Base-by-base conservation (phyloP, 129 eudicot genomes). In the Kitagawia praeruptora region DNA sequence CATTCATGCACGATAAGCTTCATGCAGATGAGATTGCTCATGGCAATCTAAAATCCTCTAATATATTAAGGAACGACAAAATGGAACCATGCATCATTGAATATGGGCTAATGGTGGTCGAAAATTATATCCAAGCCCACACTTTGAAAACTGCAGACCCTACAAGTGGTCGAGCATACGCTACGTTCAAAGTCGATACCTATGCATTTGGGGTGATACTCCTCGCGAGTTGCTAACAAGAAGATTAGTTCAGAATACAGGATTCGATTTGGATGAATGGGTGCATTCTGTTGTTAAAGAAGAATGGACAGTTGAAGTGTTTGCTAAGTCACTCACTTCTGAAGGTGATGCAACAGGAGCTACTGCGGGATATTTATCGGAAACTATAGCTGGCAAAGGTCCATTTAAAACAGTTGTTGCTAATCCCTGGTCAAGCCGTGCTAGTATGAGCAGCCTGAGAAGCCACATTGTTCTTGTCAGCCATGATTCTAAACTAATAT, bases 221-320 rank as follows among this genome's bases (percentile, higher is more conserved):
- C 27, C 91, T 92, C 0, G n/a, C n/a, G 95, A 92, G 85, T 53
- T 92, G 72, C 83, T 92, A 37, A 89, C 97, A 8, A 95, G 97
- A 78, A 89, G 85, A 69, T 48, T 76, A 40, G 91, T 86, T 10
- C 91, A 88, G 69, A 88, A 73, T 83, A 83, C 69, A 44, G 97
- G 91, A 76, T 23, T 80, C 2, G 92, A 92, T 54, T 85, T 92
- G 76, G 91, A 87, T 3, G 79, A 83, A 82, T 92, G 97, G 97
- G 95, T 92, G 27, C 83, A 88, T 76, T 86, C 97, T 5, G 89
- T 91, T 72, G 89, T 89, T 3, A 86, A 88, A 82, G 97, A 89
- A 86, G 93, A 91, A 37, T 91, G 97, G 97, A 89, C 93, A 8
- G 88, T 81, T 46, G 93, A 91, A 69, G 93, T 91, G 49, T 87